phyloP scores from a whole-genome alignment of 2,329 filamentous ascomycete genomes.

The Chrysoporthe puriensis region DNA sequence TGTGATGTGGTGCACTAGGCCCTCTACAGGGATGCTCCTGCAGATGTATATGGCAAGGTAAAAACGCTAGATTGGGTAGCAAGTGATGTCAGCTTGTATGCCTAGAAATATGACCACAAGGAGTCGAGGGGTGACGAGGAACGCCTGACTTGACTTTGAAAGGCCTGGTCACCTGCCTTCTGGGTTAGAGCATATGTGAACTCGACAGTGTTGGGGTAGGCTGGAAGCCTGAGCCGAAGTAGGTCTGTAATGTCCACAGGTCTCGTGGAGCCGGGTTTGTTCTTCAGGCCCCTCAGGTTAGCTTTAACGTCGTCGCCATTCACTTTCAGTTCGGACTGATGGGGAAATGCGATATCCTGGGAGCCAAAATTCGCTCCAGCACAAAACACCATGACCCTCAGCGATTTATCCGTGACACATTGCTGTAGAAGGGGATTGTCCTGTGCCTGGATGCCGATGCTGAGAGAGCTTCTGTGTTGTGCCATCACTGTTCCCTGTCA shows the following conservation, averaged over 20 bases:
- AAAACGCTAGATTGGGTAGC: conserved; percentile 60
- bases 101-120: conserved; percentile 4
- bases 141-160: conserved; percentile 30
- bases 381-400: conserved; percentile 84
- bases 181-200: conserved; percentile 91
- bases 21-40: conserved; percentile 69
- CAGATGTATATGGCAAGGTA: conserved; percentile 77
- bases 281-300: conserved; percentile 94
- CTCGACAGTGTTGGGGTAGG: conserved; percentile 76
- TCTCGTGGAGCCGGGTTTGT: conserved; percentile 91
- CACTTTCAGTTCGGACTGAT: conserved; percentile 89
- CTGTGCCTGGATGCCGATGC: conserved; percentile 51
- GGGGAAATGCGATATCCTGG: conserved; percentile 86
- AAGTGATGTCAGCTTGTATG: conserved; percentile 15
- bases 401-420: conserved; percentile 62
- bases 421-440: conserved; percentile 56
- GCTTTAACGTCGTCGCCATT: conserved; percentile 87
- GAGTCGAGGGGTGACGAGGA: conserved; percentile 18
- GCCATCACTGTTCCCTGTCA: conserved; percentile 53
- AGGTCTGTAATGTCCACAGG: conserved; percentile 87
- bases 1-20: conserved; percentile 69
- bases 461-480: conserved; percentile 54
- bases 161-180: conserved; percentile 59
- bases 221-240: conserved; percentile 67
- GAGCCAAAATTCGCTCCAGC: conserved; percentile 64